Conservation (phyloP, 2,329 filamentous ascomycete genomes). For the Coniochaeta sp. region DNA sequence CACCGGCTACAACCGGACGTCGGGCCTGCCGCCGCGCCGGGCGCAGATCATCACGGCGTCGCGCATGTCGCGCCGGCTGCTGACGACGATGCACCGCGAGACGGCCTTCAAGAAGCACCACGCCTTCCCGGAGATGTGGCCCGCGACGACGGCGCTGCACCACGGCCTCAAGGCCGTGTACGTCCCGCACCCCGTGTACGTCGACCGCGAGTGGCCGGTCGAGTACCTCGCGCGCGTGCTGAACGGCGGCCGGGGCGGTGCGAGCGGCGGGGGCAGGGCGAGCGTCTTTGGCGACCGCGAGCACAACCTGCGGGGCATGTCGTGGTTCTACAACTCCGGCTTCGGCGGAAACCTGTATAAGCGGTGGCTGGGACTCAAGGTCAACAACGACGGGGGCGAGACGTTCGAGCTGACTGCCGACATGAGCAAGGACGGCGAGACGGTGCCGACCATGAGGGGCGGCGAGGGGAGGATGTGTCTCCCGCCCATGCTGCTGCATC, state of each 20-base stretch:
- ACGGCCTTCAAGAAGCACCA: slow-evolving; percentile 78
- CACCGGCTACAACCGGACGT: slow-evolving; percentile 68
- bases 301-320: slow-evolving; percentile 79
- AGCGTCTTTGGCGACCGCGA: slow-evolving; percentile 77
- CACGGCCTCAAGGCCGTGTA: slow-evolving; percentile 92
- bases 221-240: slow-evolving; percentile 70
- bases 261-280: slow-evolving; percentile 64
- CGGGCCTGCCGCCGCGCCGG: slow-evolving; percentile 56
- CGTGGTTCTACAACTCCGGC: slow-evolving; percentile 85
- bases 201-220: slow-evolving; percentile 80
- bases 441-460: slow-evolving; percentile 47
- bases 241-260: slow-evolving; percentile 71
- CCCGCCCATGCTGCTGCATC: slow-evolving; percentile 83
- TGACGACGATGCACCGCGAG: slow-evolving; percentile 85
- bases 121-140: slow-evolving; percentile 97
- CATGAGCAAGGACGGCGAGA: slow-evolving; percentile 38
- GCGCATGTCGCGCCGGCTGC: slow-evolving; percentile 71
- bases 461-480: slow-evolving; percentile 85
- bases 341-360: slow-evolving; percentile 78
- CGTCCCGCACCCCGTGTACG: slow-evolving; percentile 80
- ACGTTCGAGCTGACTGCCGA: slow-evolving; percentile 60
- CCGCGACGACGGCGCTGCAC: slow-evolving; percentile 76
- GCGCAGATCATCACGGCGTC: slow-evolving; percentile 85
- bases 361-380: slow-evolving; percentile 76
- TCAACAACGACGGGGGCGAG: slow-evolving; percentile 73